These are phyloP conservation scores for Leishmania gerbilli DNA, from an alignment of 208 protist species.

Conservation along the genomic window DNA sequence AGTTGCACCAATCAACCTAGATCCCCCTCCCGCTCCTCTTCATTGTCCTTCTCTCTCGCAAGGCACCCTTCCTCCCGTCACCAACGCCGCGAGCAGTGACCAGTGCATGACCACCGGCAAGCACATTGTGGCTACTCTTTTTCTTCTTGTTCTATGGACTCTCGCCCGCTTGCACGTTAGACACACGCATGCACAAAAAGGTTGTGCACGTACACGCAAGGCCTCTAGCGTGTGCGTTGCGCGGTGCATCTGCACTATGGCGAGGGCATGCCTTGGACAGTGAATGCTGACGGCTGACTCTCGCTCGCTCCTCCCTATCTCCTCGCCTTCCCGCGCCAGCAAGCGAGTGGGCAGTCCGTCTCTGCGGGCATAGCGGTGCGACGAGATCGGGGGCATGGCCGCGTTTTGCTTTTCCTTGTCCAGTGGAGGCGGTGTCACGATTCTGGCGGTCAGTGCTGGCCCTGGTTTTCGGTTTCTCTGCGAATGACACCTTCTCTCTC, in stretches of 20 bases:
- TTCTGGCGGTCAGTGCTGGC: not conserved
- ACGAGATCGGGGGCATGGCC: not conserved
- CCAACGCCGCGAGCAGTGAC: not conserved
- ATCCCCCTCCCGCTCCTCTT: not conserved
- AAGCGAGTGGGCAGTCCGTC: not conserved
- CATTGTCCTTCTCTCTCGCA: not conserved
- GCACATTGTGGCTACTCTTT: not conserved
- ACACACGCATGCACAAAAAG: not conserved
- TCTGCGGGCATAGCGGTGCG: not conserved
- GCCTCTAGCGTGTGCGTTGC: not conserved
- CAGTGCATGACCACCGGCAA: not conserved
- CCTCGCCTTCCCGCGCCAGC: not conserved
- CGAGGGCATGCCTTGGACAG: not conserved
- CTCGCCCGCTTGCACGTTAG: not conserved
- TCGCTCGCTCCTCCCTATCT: not conserved
- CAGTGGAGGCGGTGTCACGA: not conserved
- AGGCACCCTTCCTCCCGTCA: not conserved
- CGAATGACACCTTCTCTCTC: not conserved
- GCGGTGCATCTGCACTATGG: not conserved
- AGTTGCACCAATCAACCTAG: not conserved
- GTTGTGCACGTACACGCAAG: not conserved
- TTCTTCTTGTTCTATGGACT: not conserved
- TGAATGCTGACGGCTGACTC: not conserved
- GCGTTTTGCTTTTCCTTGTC: not conserved
- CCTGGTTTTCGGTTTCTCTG: not conserved